Evolutionary conservation across 768 basidiomycete species (phyloP), one percentile per base, ranked within the genome.

Genomic region (Macrocybe gigantea): DNA sequence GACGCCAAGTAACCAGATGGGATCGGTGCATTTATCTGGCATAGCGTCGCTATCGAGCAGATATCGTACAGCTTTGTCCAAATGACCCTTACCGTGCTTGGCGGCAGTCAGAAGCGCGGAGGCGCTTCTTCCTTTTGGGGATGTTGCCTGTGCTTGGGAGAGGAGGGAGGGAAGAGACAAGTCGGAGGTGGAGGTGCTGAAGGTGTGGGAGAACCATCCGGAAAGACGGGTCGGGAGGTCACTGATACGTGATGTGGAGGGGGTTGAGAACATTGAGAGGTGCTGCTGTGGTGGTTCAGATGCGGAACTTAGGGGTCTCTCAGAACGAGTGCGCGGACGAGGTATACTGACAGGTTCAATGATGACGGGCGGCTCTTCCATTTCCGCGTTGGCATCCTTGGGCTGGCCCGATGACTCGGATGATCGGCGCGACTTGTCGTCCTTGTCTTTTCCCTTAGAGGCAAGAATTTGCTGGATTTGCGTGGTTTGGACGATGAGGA

Each of bases 1-100:
- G 3, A 92, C 82, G 8, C 54, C 54, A 49, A 22, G 45, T 41
- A 40, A 45, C 44, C 41, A 96, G 30, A 97, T 95, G 0, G 85
- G 78, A 13, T 93, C 89, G 0, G 75, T 59, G 46, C 82, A 93
- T 58, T 77, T 83, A 63, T 96, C 93, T 1, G 88, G 90, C 3
- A 77, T 79, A 12, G 92, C 81, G 64, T 97, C 94, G 55, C 81
- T 80, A 67, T 97, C 94, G 51, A 95, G 75, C n/a, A 97, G 72
- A 66, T 93, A 90, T 39, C 92, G 75, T 73, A 93, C 81, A 2
- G 87, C 89, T 62, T 86, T 88, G 69, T 89, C 88, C 43, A 89
- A 65, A 49, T 85, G 83, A 15, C 82, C 84, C 55, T 84, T 85
- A 37, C 86, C 82, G 56, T 85, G 79, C 57, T 81, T 83, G 2